A percentile compares a stretch with the other conserved stretches of the same genome.
phyloP scores from a whole-genome alignment of 495 filamentous ascomycete genomes.

The Baudoinia panamericana region DNA sequence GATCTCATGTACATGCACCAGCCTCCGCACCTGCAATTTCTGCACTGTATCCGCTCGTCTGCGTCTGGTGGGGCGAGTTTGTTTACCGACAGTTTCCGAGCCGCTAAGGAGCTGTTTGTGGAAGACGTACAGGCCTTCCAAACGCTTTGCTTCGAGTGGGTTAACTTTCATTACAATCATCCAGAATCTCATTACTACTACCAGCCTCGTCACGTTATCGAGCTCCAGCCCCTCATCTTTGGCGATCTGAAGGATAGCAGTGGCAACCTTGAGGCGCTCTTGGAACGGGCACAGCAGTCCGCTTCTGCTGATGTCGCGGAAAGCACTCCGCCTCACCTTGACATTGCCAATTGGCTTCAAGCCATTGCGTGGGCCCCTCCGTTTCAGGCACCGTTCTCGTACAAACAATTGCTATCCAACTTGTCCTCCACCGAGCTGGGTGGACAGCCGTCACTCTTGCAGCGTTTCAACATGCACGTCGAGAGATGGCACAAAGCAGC shows the following conservation, averaged over 20 bases:
- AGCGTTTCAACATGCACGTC: not conserved
- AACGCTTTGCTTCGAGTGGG: slow-evolving; percentile 26
- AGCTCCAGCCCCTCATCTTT: slow-evolving; percentile 18
- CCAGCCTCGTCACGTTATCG: slow-evolving; percentile 45
- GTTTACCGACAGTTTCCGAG: slow-evolving; percentile 59
- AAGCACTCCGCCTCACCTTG: too few species aligned
- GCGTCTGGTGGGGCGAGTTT: slow-evolving; percentile 66
- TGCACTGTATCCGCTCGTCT: slow-evolving; percentile 72
- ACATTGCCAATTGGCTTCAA: slow-evolving; percentile 10
- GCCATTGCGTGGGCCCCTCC: slow-evolving; percentile 21
- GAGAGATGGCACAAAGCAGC: slow-evolving; percentile 27
- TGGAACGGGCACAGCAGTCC: slow-evolving; percentile 13
- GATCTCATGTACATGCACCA: slow-evolving; percentile 78
- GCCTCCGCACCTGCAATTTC: slow-evolving; percentile 66
- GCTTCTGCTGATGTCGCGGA: too few species aligned
- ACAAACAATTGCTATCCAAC: not conserved
- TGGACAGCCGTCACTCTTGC: slow-evolving; percentile 2
- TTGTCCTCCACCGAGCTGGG: not conserved
- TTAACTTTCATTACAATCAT: slow-evolving; percentile 23
- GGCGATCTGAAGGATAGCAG: not conserved
- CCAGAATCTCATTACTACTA: slow-evolving; percentile 55
- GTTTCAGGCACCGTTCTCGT: slow-evolving; percentile 20
- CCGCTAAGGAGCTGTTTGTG: slow-evolving; percentile 37
- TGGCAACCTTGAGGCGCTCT: too few species aligned
- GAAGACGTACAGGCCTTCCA: slow-evolving; percentile 22